These are phyloP conservation scores for Auxenochlorella protothecoides DNA, from an alignment of 139 green algal genomes.

Conservation along the genomic window DNA sequence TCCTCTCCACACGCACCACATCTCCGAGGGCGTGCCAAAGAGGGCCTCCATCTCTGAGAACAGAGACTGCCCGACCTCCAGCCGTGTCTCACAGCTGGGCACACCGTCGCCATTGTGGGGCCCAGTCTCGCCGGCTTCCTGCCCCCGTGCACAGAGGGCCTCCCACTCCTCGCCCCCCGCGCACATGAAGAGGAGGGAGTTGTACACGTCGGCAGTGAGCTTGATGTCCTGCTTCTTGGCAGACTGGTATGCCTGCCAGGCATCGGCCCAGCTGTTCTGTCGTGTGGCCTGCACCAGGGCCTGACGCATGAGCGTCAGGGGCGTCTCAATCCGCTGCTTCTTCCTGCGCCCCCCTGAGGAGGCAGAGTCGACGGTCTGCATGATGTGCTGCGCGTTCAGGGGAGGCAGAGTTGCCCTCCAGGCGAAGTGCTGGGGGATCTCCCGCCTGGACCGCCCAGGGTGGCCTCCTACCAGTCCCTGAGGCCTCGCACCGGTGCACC, in stretches of 20 bases:
- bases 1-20: not conserved
- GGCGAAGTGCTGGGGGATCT: not conserved
- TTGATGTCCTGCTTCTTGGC: conserved; percentile 14
- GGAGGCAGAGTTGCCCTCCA: not conserved
- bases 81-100: no score
- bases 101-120: no score
- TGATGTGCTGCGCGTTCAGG: not conserved
- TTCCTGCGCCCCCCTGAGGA: conserved; percentile 23
- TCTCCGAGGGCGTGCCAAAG: conserved; percentile 1
- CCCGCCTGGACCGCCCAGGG: not conserved
- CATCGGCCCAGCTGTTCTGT: conserved; percentile 8
- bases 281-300: no score
- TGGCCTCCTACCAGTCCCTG: no score
- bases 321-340: not conserved
- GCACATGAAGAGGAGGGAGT: conserved; percentile 36
- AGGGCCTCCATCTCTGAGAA: no score
- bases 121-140: not conserved
- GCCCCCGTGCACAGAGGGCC: not conserved
- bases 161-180: conserved; percentile 39
- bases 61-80: no score
- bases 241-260: conserved; percentile 26
- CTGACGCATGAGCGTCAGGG: no score
- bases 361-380: not conserved
- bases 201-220: conserved; percentile 14
- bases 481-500: no score